Percentiles rank a stretch among this genome's conserved stretches.
Evolutionary conservation across 352 stramenopile genomes (phyloP).

Genomic region (Globisporangium yorkense): DNA sequence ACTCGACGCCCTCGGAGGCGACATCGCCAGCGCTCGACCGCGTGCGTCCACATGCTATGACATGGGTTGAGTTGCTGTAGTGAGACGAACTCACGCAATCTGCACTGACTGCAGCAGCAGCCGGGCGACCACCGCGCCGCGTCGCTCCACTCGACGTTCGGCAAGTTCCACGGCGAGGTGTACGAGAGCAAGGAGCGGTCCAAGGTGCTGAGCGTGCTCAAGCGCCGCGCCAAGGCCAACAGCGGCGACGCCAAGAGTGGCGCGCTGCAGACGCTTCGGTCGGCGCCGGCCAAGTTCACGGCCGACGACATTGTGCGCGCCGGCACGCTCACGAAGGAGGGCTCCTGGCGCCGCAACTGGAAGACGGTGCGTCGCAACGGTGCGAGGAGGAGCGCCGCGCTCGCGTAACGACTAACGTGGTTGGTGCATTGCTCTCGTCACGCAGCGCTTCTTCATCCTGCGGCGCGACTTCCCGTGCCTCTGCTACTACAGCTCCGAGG

Average conservation of each 20-base stretch:
- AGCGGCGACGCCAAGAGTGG: conserved; percentile 8
- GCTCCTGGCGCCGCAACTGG: conserved; percentile 84
- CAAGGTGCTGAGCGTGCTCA: conserved; percentile 69
- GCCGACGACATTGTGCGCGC: conserved; percentile 59
- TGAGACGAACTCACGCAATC: too few species aligned
- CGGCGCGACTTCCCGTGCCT: conserved; percentile 66
- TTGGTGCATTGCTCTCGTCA: too few species aligned
- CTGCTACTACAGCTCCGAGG: conserved; percentile 80
- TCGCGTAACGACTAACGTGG: too few species aligned
- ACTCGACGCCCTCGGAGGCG: not conserved
- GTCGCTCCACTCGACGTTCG: conserved; percentile 45
- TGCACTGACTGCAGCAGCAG: not conserved
- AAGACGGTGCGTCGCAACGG: conserved; percentile 37
- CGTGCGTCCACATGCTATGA: too few species aligned
- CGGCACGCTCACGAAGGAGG: conserved; percentile 68
- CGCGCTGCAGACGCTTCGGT: conserved; percentile 6
- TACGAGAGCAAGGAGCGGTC: conserved; percentile 77
- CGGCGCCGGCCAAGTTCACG: conserved; percentile 52
- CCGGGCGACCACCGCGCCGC: conserved; percentile 15
- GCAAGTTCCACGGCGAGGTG: conserved; percentile 68
- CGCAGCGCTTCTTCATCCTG: conserved; percentile 72
- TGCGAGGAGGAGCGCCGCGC: too few species aligned
- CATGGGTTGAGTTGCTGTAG: too few species aligned
- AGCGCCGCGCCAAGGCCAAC: conserved; percentile 42
- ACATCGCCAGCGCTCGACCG: not conserved